Base-by-base conservation (phyloP, 371 early-diverging fungal species). In the Mortierella sp. region DNA sequence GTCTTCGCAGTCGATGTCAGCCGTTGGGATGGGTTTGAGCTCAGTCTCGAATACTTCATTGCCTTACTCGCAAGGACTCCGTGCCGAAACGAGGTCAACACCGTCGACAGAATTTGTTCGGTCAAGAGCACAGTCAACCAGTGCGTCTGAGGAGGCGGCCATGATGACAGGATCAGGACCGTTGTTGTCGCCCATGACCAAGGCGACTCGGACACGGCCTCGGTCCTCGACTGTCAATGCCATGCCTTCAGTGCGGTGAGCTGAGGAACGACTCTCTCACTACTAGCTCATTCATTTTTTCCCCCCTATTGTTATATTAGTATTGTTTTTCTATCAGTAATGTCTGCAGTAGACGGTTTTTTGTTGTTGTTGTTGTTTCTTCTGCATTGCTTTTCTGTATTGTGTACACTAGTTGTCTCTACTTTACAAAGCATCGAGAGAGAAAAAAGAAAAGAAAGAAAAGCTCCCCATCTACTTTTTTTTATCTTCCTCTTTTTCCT, bases 201-300 rank as follows among this genome's bases (percentile, higher is more conserved):
- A 48, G 15, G 37, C 37, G 37, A 37, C 37, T 37, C 37, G 37
- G 9, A 29, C 63, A n/a, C 61, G 72, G 18, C 72, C 72, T 5
- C 62, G 72, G 44, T 66, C 72, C 4, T 72, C 67, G 14, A 72
- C 72, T 16, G 30, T 66, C 3, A 61, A 61, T 29, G 68, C 26
- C 16, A 43, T 61, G 26, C 15, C 23, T 15, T 2, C 48, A 1
- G 56, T 14, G 30, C 55, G 53, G 55, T 23, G 23, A 55, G 14
- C 23, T n/a, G 3, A 21, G 14, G 14, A n/a, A 55, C 55, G 23
- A 6, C 55, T n/a, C 26, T 25, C 55, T 18, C 12, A 7, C 12
- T 19, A 7, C 52, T 7, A 12, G 21, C 9, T 19, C 9, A 7
- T 21, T 19, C 59, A 29, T 43, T 29, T 21, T 37, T 16, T 26